A percentile compares a stretch with the other conserved stretches of the same genome.
These are phyloP conservation scores for Cicer pinnatifidum DNA, from an alignment of 306 rosid genomes.

Conservation along the genomic window DNA sequence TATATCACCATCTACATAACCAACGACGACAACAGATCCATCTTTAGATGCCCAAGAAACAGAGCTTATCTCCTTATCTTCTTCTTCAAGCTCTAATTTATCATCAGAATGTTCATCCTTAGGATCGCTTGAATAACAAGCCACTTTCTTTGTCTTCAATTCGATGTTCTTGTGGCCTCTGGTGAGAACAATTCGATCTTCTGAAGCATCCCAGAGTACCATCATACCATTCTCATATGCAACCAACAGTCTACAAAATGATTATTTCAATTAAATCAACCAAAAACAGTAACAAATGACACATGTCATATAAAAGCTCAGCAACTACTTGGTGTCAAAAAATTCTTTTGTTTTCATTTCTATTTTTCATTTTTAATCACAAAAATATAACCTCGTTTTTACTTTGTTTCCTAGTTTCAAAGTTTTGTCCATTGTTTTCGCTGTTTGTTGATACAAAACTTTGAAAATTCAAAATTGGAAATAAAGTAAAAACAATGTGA, in stretches of 20 bases:
- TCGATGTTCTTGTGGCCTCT: constrained; percentile 69
- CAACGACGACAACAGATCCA: constrained; percentile 78
- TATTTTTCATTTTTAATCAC: not conserved
- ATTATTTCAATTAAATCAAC: constrained; percentile 35
- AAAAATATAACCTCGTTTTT: not conserved
- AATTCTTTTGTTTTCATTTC: not conserved
- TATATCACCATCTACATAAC: constrained; percentile 92
- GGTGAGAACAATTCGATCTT: constrained; percentile 69
- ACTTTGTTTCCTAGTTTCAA: constrained; percentile 3
- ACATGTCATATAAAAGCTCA: constrained; percentile 19
- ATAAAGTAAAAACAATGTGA: not conserved
- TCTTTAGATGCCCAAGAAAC: constrained; percentile 83
- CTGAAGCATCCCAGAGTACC: constrained; percentile 87
- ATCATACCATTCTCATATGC: constrained; percentile 83
- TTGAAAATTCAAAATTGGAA: not conserved
- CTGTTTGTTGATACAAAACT: not conserved
- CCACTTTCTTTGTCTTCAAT: constrained; percentile 51
- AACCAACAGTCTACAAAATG: constrained; percentile 72
- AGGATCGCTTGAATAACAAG: constrained; percentile 49
- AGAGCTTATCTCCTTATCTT: constrained; percentile 80
- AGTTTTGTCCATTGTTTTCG: not conserved
- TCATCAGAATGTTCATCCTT: constrained; percentile 51
- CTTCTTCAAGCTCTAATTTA: constrained; percentile 51
- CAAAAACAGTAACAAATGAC: not conserved
- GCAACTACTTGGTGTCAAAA: not conserved